phyloP scores from a whole-genome alignment of 176 grass and related monocot genomes.

The Cymbopogon citratus region DNA sequence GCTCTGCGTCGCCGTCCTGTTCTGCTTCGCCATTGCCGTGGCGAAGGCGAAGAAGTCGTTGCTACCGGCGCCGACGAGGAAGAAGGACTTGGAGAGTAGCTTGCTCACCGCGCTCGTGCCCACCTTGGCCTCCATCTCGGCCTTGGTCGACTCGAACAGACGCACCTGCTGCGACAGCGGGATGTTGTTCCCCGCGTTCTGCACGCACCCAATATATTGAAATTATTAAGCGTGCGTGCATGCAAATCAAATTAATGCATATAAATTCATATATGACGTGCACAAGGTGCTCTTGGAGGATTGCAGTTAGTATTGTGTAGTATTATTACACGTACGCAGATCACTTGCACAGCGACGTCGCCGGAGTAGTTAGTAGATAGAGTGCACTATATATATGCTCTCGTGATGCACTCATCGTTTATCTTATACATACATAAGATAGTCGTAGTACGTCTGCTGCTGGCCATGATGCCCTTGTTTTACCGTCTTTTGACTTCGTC shows the following conservation, averaged over 20 bases:
- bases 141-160: conserved; percentile 10
- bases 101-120: background rate
- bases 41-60: conserved; percentile 33
- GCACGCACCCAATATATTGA: too few relatives aligned
- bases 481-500: background rate
- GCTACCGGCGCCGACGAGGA: conserved; percentile 17
- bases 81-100: conserved; percentile 21
- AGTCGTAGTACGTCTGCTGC: too few relatives aligned
- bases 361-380: background rate
- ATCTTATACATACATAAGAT: too few relatives aligned
- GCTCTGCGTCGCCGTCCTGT: background rate
- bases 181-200: conserved; percentile 23
- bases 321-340: too few relatives aligned
- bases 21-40: background rate
- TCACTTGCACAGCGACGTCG: background rate
- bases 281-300: too few relatives aligned
- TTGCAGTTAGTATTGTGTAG: too few relatives aligned
- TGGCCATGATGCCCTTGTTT: background rate
- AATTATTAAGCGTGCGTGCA: background rate
- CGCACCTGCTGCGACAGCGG: conserved; percentile 37
- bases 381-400: too few relatives aligned
- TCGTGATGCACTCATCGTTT: too few relatives aligned
- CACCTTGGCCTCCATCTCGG: conserved; percentile 3
- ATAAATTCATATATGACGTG: too few relatives aligned
- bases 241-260: too few relatives aligned